These are phyloP conservation scores for Metschnikowia dekortorum DNA, from an alignment of 805 yeast genomes.

Conservation along the genomic window DNA sequence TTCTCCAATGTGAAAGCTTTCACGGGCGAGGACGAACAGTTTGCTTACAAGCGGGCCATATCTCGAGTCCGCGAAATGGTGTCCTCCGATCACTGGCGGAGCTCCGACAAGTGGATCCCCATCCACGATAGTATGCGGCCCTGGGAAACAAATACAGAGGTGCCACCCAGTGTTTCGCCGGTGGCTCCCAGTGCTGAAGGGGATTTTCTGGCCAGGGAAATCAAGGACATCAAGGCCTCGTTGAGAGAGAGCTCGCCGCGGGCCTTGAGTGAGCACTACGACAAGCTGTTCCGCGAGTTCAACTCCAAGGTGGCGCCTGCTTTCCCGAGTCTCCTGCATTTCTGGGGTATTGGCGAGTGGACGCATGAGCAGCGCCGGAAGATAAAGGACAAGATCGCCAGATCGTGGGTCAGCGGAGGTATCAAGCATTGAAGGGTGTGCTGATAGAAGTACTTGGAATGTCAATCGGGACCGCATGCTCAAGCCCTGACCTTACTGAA, in stretches of 20 bases:
- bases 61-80: slow-evolving; percentile 61
- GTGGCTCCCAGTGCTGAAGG: slow-evolving; percentile 24
- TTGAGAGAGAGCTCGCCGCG: slow-evolving; percentile 19
- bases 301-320: slow-evolving; percentile 22
- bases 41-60: slow-evolving; percentile 69
- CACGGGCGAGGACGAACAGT: slow-evolving; percentile 74
- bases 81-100: slow-evolving; percentile 49
- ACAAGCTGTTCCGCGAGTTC: slow-evolving; percentile 22
- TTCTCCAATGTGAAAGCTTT: slow-evolving; percentile 51
- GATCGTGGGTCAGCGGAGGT: slow-evolving; percentile 47
- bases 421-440: not conserved
- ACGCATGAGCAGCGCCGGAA: slow-evolving; percentile 39
- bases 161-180: too few species aligned
- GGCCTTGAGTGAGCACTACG: slow-evolving; percentile 19
- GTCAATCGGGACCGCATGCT: too few species aligned
- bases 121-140: slow-evolving; percentile 49
- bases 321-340: slow-evolving; percentile 37
- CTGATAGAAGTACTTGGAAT: too few species aligned
- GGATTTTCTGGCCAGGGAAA: slow-evolving; percentile 13
- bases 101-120: slow-evolving; percentile 50
- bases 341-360: slow-evolving; percentile 72
- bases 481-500: too few species aligned
- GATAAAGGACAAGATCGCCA: slow-evolving; percentile 51
- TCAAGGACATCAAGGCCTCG: slow-evolving; percentile 9
- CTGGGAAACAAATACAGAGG: slow-evolving; percentile 40